Evolutionary conservation across 345 rosid genomes (phyloP).

Genomic region (Mercurialis annua): DNA sequence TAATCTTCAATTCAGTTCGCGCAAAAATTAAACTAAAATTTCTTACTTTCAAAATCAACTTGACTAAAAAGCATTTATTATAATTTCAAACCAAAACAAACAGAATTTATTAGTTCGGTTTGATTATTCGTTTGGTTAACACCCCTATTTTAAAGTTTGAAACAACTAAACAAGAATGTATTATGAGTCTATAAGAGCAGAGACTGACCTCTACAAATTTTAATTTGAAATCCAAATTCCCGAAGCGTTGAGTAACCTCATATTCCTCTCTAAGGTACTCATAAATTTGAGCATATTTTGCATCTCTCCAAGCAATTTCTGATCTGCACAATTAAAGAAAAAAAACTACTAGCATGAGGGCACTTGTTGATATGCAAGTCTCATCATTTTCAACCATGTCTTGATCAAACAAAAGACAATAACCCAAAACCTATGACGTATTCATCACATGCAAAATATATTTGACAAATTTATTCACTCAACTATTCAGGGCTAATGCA

Average conservation of each 20-base stretch:
- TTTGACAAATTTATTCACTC: neutral
- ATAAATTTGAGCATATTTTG: conserved; percentile 81
- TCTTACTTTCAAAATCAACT: neutral
- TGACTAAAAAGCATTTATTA: no score
- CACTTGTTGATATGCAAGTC: neutral
- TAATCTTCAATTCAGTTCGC: neutral
- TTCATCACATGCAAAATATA: neutral
- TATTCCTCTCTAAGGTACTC: conserved; percentile 93
- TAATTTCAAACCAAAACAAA: no score
- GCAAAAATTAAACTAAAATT: neutral
- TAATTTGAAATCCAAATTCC: conserved; percentile 77
- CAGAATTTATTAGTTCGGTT: no score
- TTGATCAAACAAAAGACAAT: neutral
- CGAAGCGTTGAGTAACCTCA: conserved; percentile 86
- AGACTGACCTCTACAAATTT: conserved; percentile 79
- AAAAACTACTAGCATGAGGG: conserved; percentile 1
- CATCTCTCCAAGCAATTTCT: conserved; percentile 97
- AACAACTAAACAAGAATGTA: neutral
- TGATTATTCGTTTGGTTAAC: no score
- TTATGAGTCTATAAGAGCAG: conserved; percentile 6
- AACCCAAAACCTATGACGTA: neutral
- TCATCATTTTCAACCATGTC: no score
- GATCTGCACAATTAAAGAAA: conserved; percentile 46
- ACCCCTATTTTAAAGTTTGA: conserved; percentile 4
- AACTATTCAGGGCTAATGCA: neutral